Evolutionary conservation across 129 eudicot species (phyloP), one percentile per base, ranked within the genome.

Genomic region (Ambrosia artemisiifolia): DNA sequence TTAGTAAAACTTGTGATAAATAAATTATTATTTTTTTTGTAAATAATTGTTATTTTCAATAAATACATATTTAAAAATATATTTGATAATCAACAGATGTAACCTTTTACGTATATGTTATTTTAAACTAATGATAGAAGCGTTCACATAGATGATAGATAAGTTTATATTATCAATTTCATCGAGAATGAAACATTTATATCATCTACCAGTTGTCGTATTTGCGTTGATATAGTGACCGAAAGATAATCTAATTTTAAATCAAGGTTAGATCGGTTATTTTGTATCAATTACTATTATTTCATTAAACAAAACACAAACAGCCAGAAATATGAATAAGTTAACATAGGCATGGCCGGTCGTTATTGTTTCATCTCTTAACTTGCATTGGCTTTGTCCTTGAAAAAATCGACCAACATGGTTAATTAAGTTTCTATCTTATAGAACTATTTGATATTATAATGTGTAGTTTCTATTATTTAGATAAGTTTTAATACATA

Each of bases 291-390:
- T 36, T 4, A 5, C 5, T 36, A 35, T 35, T 5, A 24, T 24
- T 24, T 24, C 28, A 24, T 24, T 24, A 24, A 24, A 24, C 28
- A 24, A 24, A 46, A 68, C 28, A 68, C 14, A 28, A 48, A 48
- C 57, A 47, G 13, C 18, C 70, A 51, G 44, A 67, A 30, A 28
- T 28, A 49, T 33, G 57, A 67, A 12, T 4, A 43, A 44, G 36
- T 67, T 46, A 13, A n/a, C 59, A 6, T 51, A 36, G 63, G 12
- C 63, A 18, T 35, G 16, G n/a, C 36, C 9, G 8, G 56, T 33
- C 63, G 56, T 17, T 67, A 10, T 69, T 50, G 17, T 69, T 50
- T 11, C 63, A 69, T 50, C 64, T 69, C 2, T 55, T 16, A 35
- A 51, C 50, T 69, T 50, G 47, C 49, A 17, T 69, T 24, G 62